phyloP scores from a whole-genome alignment of 208 protist genomes.

The Porcisia hertigi region DNA sequence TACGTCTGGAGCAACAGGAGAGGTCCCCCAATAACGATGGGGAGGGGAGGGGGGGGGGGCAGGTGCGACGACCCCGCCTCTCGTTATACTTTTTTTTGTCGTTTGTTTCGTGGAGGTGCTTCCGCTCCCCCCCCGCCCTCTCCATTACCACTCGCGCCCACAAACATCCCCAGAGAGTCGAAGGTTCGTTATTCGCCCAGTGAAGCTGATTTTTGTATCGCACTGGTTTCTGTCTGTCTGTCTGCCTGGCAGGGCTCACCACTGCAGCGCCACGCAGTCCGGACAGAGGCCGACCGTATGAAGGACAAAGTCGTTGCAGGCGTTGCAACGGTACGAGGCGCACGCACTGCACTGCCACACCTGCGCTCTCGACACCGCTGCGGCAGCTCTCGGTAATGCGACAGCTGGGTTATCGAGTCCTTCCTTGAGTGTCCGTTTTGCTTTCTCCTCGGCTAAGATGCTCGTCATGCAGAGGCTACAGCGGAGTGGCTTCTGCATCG shows the following conservation, averaged over 20 bases:
- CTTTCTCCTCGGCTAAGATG: background rate
- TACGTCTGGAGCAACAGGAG: background rate
- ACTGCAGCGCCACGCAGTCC: constrained; percentile 50
- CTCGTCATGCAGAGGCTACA: constrained; percentile 21
- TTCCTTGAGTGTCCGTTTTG: background rate
- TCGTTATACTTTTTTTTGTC: background rate
- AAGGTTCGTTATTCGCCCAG: background rate
- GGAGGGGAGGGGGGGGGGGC: background rate
- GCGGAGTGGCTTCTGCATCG: constrained; percentile 3
- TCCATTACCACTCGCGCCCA: background rate
- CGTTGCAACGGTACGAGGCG: constrained; percentile 44
- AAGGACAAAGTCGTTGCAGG: constrained; percentile 54
- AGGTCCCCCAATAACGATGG: background rate
- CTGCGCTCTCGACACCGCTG: background rate
- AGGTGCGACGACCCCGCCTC: background rate
- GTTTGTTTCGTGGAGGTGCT: too few relatives aligned
- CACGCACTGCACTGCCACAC: constrained; percentile 53
- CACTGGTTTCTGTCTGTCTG: background rate
- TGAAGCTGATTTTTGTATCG: background rate
- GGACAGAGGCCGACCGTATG: constrained; percentile 69
- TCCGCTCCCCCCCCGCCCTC: background rate
- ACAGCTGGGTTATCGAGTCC: background rate
- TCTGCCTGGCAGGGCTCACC: constrained; percentile 8
- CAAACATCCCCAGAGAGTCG: background rate
- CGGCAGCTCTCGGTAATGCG: background rate